Percentiles rank a stretch among this genome's conserved stretches.
phyloP scores from a whole-genome alignment of 2,329 filamentous ascomycete species.

The Penicillium decumbens region DNA sequence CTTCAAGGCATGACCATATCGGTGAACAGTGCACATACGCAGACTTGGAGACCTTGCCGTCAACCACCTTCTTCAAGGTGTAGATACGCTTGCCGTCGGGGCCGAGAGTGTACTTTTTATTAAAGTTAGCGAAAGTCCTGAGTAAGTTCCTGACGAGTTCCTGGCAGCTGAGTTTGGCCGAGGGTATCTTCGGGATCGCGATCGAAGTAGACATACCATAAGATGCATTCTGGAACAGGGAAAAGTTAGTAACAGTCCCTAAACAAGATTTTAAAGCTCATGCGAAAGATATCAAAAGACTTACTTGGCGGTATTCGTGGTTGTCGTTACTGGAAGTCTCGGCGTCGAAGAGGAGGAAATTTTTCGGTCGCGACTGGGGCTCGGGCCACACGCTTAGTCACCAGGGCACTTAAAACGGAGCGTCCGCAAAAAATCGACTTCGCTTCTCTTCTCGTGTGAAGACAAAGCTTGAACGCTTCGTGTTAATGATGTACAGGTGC shows the following conservation, averaged over 20 bases:
- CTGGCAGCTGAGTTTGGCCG: neutral
- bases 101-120: conserved; percentile 70
- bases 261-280: neutral
- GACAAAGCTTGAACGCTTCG: neutral
- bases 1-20: neutral
- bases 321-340: conserved; percentile 12
- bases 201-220: conserved; percentile 32
- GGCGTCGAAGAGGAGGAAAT: conserved; percentile 24
- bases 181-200: conserved; percentile 4
- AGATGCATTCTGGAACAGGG: conserved; percentile 36
- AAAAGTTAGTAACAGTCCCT: conserved; percentile 7
- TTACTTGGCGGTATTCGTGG: conserved; percentile 27
- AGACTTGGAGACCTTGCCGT: conserved; percentile 85
- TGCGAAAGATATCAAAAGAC: conserved; percentile 5
- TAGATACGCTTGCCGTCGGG: conserved; percentile 80
- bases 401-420: conserved; percentile 17
- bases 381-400: conserved; percentile 24
- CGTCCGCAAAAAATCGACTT: conserved; percentile 14
- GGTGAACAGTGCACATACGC: conserved; percentile 43
- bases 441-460: neutral
- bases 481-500: conserved; percentile 7
- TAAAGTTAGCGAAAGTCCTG: conserved; percentile 10
- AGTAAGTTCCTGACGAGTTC: conserved; percentile 3
- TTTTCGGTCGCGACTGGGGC: conserved; percentile 22
- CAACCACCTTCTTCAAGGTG: conserved; percentile 76